Evolutionary conservation across 2,329 filamentous ascomycete species (phyloP).

Genomic region (Dothideomycetes sp.): DNA sequence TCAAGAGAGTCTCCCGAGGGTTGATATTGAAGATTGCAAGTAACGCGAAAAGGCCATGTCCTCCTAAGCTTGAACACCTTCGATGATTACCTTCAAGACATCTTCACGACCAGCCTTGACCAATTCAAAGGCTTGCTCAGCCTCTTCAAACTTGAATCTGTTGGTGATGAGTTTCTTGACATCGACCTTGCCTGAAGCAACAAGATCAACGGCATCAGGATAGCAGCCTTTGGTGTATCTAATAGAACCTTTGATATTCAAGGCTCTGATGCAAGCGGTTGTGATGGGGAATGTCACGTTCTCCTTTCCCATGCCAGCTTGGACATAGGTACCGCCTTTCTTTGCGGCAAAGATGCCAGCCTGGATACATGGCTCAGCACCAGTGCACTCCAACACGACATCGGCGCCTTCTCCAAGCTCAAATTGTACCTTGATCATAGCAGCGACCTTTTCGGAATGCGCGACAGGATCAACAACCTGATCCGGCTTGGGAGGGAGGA

Average conservation of each 20-base stretch:
- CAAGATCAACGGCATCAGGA: constrained; percentile 39
- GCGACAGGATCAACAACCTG: constrained; percentile 28
- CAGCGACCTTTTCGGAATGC: constrained; percentile 31
- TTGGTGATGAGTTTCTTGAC: constrained; percentile 34
- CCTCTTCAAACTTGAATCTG: constrained; percentile 36
- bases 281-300: constrained; percentile 46
- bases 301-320: constrained; percentile 43
- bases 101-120: constrained; percentile 26
- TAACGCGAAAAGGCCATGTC: too few species aligned
- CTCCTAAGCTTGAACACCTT: constrained; percentile 28
- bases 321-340: constrained; percentile 42
- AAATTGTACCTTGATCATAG: constrained; percentile 32
- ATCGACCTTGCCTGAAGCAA: constrained; percentile 40
- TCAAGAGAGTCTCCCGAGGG: too few species aligned
- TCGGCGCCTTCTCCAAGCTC: constrained; percentile 39
- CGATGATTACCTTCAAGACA: constrained; percentile 27
- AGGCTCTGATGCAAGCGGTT: constrained; percentile 38
- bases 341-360: constrained; percentile 36
- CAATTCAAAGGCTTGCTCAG: constrained; percentile 40
- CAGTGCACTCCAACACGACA: constrained; percentile 42
- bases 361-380: constrained; percentile 41
- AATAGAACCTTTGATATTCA: constrained; percentile 44
- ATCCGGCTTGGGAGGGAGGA: constrained; percentile 28
- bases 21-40: too few species aligned
- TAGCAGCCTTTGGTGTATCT: constrained; percentile 45